These are phyloP conservation scores for Gyrodon lividus DNA, from an alignment of 768 basidiomycete species.

Conservation along the genomic window DNA sequence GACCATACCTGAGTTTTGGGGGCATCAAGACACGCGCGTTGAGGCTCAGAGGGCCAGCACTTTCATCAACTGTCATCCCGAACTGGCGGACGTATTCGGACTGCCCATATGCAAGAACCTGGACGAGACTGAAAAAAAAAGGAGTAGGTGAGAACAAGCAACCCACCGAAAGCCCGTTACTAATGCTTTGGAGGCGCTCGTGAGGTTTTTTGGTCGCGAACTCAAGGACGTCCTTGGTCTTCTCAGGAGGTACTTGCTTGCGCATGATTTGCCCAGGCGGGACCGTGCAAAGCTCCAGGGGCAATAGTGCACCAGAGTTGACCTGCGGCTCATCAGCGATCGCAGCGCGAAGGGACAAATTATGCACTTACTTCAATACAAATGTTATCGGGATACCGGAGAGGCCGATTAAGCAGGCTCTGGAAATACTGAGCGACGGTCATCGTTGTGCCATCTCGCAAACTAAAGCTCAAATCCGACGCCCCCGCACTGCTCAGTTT, in stretches of 20 bases:
- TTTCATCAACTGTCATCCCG: slow-evolving; percentile 59
- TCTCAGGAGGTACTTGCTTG: slow-evolving; percentile 68
- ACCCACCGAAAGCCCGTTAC: slow-evolving; percentile 50
- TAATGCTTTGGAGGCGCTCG: slow-evolving; percentile 56
- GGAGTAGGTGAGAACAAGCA: neutral
- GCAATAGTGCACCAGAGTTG: slow-evolving; percentile 58
- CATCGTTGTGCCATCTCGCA: slow-evolving; percentile 53
- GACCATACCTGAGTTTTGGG: slow-evolving; percentile 67
- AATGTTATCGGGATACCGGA: slow-evolving; percentile 60
- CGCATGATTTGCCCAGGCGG: slow-evolving; percentile 67
- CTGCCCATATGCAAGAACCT: slow-evolving; percentile 68
- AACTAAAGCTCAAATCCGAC: slow-evolving; percentile 49
- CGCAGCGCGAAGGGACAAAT: slow-evolving; percentile 9
- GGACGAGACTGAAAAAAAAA: neutral
- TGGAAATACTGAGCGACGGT: slow-evolving; percentile 66
- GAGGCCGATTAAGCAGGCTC: slow-evolving; percentile 46
- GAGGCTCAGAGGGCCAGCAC: slow-evolving; percentile 52
- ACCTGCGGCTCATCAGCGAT: slow-evolving; percentile 42
- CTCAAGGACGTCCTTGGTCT: slow-evolving; percentile 57
- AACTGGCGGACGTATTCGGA: slow-evolving; percentile 76
- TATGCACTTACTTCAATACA: slow-evolving; percentile 60
- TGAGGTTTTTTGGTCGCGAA: slow-evolving; percentile 67
- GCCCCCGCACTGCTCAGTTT: slow-evolving; percentile 57
- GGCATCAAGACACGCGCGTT: slow-evolving; percentile 62
- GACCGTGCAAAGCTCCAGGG: slow-evolving; percentile 66